phyloP scores from a whole-genome alignment of 306 rosid genomes.

The Glycine latifolia region DNA sequence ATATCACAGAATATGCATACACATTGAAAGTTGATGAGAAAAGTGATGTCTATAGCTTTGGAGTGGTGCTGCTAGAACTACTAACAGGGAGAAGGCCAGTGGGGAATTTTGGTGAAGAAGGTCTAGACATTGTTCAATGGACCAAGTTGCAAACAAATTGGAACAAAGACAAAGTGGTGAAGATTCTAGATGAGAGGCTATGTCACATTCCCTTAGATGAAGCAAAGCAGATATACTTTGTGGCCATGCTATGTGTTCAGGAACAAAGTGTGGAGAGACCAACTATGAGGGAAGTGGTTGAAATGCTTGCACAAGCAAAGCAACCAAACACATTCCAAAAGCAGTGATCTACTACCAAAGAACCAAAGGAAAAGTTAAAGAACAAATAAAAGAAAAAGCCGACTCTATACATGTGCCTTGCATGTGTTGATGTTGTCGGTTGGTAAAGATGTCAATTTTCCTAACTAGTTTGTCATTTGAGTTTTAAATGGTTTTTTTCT shows the following conservation, averaged over 20 bases:
- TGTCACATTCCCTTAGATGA: slow-evolving; percentile 63
- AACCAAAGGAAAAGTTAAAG: not conserved
- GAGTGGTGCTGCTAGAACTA: slow-evolving; percentile 84
- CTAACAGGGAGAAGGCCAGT: slow-evolving; percentile 78
- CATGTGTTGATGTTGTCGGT: slow-evolving; percentile 39
- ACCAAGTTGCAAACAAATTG: slow-evolving; percentile 69
- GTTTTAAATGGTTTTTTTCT: slow-evolving; percentile 24
- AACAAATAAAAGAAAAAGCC: slow-evolving; percentile 7
- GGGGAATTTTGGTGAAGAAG: slow-evolving; percentile 88
- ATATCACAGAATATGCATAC: slow-evolving; percentile 77
- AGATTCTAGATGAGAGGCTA: slow-evolving; percentile 70
- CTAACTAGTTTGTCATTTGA: slow-evolving; percentile 38
- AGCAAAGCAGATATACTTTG: slow-evolving; percentile 82
- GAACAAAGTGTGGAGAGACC: slow-evolving; percentile 91
- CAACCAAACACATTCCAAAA: slow-evolving; percentile 67
- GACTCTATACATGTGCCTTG: slow-evolving; percentile 24
- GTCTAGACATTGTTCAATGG: slow-evolving; percentile 93
- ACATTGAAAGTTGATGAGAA: slow-evolving; percentile 86
- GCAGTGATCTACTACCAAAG: slow-evolving; percentile 47
- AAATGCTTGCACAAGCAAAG: slow-evolving; percentile 85
- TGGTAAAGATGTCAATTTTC: slow-evolving; percentile 35
- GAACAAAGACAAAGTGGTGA: slow-evolving; percentile 65
- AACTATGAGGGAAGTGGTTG: slow-evolving; percentile 94
- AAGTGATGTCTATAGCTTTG: slow-evolving; percentile 90
- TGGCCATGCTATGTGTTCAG: slow-evolving; percentile 84